Evolutionary conservation across 2,329 filamentous ascomycete species (phyloP).

Genomic region (Monilinia polystroma): DNA sequence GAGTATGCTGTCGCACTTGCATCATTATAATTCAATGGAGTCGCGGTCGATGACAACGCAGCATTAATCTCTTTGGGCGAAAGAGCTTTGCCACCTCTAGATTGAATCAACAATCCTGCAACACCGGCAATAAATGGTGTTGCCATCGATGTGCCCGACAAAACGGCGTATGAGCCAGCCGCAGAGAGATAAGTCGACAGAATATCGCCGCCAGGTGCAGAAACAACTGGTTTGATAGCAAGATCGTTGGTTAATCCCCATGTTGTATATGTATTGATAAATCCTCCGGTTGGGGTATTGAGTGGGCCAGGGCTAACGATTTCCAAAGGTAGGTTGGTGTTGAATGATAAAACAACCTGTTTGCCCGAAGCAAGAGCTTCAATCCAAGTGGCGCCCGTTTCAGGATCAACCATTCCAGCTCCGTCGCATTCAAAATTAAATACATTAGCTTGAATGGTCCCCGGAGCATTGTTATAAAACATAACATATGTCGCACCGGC

Average conservation of each 20-base stretch:
- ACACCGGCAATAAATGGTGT: not conserved
- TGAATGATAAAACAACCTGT: not conserved
- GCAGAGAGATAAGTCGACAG: not conserved
- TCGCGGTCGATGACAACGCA: slow-evolving; percentile 5
- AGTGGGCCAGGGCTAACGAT: not conserved
- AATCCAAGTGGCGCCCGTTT: not conserved
- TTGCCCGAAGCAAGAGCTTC: not conserved
- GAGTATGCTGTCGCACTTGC: not conserved
- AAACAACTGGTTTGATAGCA: not conserved
- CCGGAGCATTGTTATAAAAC: slow-evolving; percentile 3
- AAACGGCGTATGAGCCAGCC: not conserved
- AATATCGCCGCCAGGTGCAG: not conserved
- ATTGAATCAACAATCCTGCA: not conserved
- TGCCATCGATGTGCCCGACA: not conserved
- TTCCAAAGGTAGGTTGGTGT: not conserved
- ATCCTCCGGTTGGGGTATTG: not conserved
- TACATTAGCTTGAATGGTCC: not conserved
- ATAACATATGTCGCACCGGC: slow-evolving; percentile 13
- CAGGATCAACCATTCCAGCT: not conserved
- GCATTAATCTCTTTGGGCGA: not conserved
- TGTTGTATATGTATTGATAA: not conserved
- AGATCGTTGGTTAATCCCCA: not conserved
- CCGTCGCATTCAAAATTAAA: not conserved
- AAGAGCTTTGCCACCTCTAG: not conserved
- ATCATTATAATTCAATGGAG: slow-evolving; percentile 12